Evolutionary conservation across 108 stramenopile species (phyloP).

Genomic region (Poteriospumella lacustris): DNA sequence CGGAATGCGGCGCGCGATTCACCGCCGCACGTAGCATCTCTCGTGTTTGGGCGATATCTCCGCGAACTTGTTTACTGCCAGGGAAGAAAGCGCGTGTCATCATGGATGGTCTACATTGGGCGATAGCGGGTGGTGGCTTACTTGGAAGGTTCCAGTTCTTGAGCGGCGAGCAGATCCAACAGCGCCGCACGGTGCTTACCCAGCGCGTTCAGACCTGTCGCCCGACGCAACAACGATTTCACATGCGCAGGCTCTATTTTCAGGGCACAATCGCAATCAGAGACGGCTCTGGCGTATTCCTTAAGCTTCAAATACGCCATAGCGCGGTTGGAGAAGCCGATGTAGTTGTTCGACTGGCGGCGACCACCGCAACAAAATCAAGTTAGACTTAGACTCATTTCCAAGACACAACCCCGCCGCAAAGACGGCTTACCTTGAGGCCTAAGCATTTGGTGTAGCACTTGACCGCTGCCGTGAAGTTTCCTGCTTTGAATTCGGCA

Average conservation of each 20-base stretch:
- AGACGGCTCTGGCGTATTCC: constrained; percentile 52
- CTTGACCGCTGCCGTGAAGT: constrained; percentile 57
- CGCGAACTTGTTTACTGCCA: constrained; percentile 40
- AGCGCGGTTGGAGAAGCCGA: constrained; percentile 55
- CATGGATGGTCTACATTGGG: too few species aligned
- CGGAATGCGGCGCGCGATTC: constrained; percentile 39
- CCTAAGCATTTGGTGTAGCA: constrained; percentile 64
- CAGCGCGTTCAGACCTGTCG: constrained; percentile 44
- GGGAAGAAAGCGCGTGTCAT: too few species aligned
- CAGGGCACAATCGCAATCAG: constrained; percentile 58
- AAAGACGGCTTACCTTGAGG: constrained; percentile 48
- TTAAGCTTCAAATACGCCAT: constrained; percentile 66
- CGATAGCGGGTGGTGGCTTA: too few species aligned
- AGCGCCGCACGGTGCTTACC: constrained; percentile 53
- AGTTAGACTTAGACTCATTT: too few species aligned
- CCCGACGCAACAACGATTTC: constrained; percentile 63
- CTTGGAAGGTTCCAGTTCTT: too few species aligned
- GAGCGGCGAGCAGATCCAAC: constrained; percentile 32
- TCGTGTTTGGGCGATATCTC: constrained; percentile 38
- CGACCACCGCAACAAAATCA: constrained; percentile 39
- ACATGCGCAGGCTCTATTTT: constrained; percentile 56
- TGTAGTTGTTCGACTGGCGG: too few species aligned
- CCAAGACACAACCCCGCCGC: too few species aligned
- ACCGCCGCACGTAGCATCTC: constrained; percentile 35
- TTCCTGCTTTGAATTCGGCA: constrained; percentile 46